phyloP scores from a whole-genome alignment of 1,284 basidiomycete species.

The Rhizopogon hawkerae region DNA sequence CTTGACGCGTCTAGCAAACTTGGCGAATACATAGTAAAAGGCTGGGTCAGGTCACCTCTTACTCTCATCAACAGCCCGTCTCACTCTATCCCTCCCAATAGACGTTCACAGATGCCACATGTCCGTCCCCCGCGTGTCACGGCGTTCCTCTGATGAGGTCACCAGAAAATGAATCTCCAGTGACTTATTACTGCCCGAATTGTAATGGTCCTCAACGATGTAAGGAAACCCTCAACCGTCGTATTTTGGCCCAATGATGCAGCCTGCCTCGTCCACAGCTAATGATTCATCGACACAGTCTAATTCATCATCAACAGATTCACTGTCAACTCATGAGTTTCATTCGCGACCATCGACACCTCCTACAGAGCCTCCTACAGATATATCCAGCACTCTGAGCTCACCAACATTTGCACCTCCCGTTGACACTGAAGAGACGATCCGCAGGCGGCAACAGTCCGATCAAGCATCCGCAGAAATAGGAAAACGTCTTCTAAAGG shows the following conservation, averaged over 20 bases:
- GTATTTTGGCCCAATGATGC: neutral
- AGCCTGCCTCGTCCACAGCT: conserved; percentile 17
- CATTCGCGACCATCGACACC: conserved; percentile 61
- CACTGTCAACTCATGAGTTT: conserved; percentile 35
- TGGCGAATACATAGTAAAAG: conserved; percentile 66
- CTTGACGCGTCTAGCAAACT: conserved; percentile 50
- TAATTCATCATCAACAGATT: conserved; percentile 36
- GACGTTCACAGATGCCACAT: conserved; percentile 61
- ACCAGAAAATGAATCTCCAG: conserved; percentile 41
- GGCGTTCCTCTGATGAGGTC: conserved; percentile 62
- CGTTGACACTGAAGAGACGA: conserved; percentile 52
- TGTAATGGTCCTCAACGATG: conserved; percentile 40
- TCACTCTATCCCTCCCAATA: conserved; percentile 23
- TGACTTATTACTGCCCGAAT: conserved; percentile 50
- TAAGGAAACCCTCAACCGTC: conserved; percentile 17
- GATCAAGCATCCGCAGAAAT: conserved; percentile 72
- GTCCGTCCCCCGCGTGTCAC: conserved; percentile 44
- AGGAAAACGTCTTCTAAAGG: conserved; percentile 64
- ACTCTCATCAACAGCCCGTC: conserved; percentile 1
- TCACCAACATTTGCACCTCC: conserved; percentile 56
- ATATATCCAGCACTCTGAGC: conserved; percentile 50
- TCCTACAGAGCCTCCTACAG: conserved; percentile 69
- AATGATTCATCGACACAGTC: conserved; percentile 19
- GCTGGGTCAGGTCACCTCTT: conserved; percentile 49
- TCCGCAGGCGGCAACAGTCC: conserved; percentile 67